Base-by-base conservation (phyloP, 768 basidiomycete genomes). In the Leucosporidium scottii region DNA sequence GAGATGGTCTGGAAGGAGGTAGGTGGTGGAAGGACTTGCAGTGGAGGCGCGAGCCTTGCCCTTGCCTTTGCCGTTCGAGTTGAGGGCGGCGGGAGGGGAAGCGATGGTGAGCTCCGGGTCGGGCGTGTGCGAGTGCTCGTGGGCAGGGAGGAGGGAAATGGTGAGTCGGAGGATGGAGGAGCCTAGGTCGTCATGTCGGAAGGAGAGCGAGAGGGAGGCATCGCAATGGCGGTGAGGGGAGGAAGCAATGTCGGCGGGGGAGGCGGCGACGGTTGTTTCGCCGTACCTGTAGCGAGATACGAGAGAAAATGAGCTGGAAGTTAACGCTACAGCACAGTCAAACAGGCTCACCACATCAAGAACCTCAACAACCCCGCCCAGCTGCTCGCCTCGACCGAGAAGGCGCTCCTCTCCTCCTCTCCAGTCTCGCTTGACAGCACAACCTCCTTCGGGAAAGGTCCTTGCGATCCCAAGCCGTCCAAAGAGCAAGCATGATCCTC, bases 261-360 rank as follows among this genome's bases (percentile, higher is more conserved):
- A 65, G 1, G 70, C 66, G 31, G 36, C 30, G 27, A 71, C 0
- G 3, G 28, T 60, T 7, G 63, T 56, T 27, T 71, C 70, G 30
- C 70, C 70, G 36, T 65, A 62, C 65, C 65, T 66, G 21, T 20
- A 9, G 25, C 64, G 18, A 30, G 13, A 20, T 4, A 34, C 5
- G 10, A 34, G 34, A 34, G 34, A 10, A 10, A 10, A 10, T 17
- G 28, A 30, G n/a, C 12, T 12, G 18, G 18, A 20, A n/a, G n/a
- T n/a, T n/a, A n/a, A n/a, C n/a, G n/a, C n/a, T n/a, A n/a, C n/a
- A n/a, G n/a, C n/a, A n/a, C n/a, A n/a, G n/a, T n/a, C n/a, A n/a
- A n/a, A n/a, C n/a, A n/a, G n/a, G n/a, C 65, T 39, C 30, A 66
- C 70, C 70, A 71, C 64, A 71, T 65, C 25, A 71, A 30, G 51